Base-by-base conservation (phyloP, 2,329 filamentous ascomycete genomes). In the Atkinsonella hypoxylon region DNA sequence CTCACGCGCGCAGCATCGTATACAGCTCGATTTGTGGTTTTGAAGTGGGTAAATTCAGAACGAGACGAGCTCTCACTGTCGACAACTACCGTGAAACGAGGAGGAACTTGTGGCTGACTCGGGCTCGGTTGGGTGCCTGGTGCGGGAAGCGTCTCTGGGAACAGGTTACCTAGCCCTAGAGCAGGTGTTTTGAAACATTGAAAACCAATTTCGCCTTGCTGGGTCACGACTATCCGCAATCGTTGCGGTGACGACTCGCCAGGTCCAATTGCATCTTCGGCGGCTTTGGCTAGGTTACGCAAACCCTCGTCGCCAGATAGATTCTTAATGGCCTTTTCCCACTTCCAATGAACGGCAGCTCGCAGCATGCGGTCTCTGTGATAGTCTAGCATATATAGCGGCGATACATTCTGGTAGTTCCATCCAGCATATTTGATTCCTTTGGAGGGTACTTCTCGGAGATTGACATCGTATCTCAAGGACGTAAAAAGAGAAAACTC, bases 281-380 rank as follows among this genome's bases (percentile, higher is more conserved):
- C 57, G 4, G 60, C 47, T 2, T 54, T 54, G 5, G 56, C 52
- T 0, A 83, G 60, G 2, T 57, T 59, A 2, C 59, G 52, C 17
- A 83, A 62, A 0, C 77, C 79, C 1, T 58, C 53, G 0, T 69
- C 59, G 1, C 76, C 79, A 0, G 67, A 60, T 7, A 83, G 65
- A 4, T 58, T 55, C 1, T 68, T 59, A 10, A 75, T 57, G 0
- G 74, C 79, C 3, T 60, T 53, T 1, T 66, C 57, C 79, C 79
- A 84, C 6, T 66, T 60, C 70, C 78, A 85, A 56, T 82, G 62
- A 5, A 59, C 64, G 5, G 80, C 79, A 13, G 79, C 81, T 51
- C 70, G 76, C n/a, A 89, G 72, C 62, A 95, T 77, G 49, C 89
- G 83, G 62, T 90, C 85, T 44, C 81, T 79, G 64, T 95, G 89